These are phyloP conservation scores for Penicillium verrucosum DNA, from an alignment of 2,329 filamentous ascomycete genomes.

Conservation along the genomic window DNA sequence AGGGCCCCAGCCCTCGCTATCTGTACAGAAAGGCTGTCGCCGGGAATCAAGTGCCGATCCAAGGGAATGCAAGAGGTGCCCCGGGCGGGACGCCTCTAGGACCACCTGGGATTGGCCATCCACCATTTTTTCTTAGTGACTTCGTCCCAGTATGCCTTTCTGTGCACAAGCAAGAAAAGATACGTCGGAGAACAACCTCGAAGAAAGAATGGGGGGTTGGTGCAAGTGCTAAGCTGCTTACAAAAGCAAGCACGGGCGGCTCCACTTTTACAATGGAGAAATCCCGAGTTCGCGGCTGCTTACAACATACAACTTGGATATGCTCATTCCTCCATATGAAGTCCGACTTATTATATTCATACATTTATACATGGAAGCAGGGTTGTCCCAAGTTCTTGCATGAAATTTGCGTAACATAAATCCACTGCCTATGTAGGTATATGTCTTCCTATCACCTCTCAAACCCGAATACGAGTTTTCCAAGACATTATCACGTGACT, in stretches of 20 bases:
- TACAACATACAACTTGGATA: background rate
- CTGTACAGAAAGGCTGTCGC: conserved; percentile 74
- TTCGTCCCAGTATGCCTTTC: conserved; percentile 25
- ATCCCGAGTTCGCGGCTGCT: background rate
- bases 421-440: background rate
- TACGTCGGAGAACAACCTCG: conserved; percentile 4
- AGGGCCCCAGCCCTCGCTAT: conserved; percentile 92
- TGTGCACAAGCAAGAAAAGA: conserved; percentile 13
- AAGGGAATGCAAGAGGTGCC: conserved; percentile 27
- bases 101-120: conserved; percentile 35
- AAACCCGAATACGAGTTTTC: background rate
- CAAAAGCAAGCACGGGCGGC: conserved; percentile 13
- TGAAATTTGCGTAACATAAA: background rate
- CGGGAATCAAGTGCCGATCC: conserved; percentile 27
- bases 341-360: background rate
- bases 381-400: background rate
- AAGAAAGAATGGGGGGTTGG: conserved; percentile 13
- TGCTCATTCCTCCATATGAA: background rate
- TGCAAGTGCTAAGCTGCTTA: conserved; percentile 18
- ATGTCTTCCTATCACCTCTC: background rate
- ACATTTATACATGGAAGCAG: background rate
- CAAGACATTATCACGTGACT: background rate
- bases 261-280: conserved; percentile 10
- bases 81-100: conserved; percentile 31
- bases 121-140: conserved; percentile 31